Conservation (phyloP, 441 rosid species). For the Aleurites moluccanus region DNA sequence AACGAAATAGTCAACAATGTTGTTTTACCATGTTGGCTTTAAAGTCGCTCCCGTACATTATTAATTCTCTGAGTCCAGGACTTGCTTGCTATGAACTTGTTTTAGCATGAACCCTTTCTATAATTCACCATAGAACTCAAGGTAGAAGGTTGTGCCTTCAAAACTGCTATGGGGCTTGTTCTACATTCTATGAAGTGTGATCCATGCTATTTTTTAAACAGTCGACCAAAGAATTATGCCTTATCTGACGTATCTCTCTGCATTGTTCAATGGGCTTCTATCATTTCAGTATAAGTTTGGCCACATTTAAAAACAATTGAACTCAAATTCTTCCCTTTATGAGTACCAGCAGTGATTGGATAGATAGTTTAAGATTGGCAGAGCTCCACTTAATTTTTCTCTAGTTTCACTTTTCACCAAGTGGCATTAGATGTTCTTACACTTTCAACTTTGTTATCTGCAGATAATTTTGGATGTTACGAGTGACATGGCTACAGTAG, state of each 20-base stretch:
- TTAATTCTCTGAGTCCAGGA: neutral
- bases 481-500: conserved; percentile 85
- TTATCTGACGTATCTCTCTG: neutral
- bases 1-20: neutral
- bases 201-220: neutral
- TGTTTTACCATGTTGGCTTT: neutral
- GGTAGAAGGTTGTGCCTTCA: neutral
- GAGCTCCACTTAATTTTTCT: neutral
- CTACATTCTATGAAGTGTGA: neutral
- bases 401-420: neutral
- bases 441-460: conserved; percentile 15
- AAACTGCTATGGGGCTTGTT: neutral
- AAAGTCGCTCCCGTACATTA: neutral
- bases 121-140: neutral
- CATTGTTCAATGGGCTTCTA: neutral
- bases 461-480: conserved; percentile 72
- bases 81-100: neutral
- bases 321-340: neutral
- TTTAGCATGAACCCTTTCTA: neutral
- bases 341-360: neutral
- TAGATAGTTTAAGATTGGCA: neutral
- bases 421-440: neutral
- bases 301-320: neutral
- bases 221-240: neutral
- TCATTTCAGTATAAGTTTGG: neutral